Conservation (phyloP, 2,329 filamentous ascomycete species). For the Helotiales sp. region DNA sequence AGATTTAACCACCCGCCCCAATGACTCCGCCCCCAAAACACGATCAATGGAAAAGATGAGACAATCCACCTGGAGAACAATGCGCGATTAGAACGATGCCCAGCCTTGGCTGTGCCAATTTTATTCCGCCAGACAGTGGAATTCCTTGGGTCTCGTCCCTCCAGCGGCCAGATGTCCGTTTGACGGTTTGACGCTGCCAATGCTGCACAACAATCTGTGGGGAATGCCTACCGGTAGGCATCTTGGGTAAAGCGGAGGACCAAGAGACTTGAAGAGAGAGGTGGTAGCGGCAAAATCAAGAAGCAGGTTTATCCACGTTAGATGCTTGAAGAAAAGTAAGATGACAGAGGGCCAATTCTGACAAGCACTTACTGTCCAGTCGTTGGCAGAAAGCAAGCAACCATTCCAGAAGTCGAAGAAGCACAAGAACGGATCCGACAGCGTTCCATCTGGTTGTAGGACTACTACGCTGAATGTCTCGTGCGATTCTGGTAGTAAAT, state of each 20-base stretch:
- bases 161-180: neutral
- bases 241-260: neutral
- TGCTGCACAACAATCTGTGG: neutral
- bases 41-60: neutral
- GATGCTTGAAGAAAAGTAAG: neutral
- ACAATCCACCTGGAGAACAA: neutral
- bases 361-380: constrained; percentile 1
- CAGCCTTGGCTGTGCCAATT: constrained; percentile 16
- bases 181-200: constrained; percentile 12
- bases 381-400: neutral
- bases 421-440: neutral
- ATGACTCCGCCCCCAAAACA: too few species aligned
- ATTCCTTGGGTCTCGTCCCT: neutral
- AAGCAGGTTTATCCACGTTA: neutral
- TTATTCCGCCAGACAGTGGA: constrained; percentile 10
- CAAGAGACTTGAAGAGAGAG: neutral
- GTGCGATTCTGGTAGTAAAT: too few species aligned
- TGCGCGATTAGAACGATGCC: constrained; percentile 11
- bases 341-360: constrained; percentile 10
- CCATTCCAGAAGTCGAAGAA: neutral
- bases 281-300: neutral
- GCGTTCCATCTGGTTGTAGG: neutral
- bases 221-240: neutral
- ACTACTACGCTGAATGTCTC: too few species aligned
- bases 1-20: neutral